phyloP scores from a whole-genome alignment of 108 stramenopile species.

The Discostella pseudostelligera region DNA sequence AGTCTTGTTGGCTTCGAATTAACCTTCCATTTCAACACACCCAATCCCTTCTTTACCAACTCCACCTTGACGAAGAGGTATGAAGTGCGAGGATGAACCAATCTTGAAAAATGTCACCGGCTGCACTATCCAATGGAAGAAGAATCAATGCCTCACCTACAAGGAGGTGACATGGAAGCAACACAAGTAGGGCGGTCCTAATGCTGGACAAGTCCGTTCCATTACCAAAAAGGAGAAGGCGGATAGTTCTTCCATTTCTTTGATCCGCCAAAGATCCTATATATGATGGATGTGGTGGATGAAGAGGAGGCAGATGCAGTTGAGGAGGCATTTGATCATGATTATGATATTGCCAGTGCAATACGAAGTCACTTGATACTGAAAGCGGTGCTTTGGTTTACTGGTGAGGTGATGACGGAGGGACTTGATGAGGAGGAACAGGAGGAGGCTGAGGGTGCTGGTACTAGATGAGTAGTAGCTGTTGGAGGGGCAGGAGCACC shows the following conservation, averaged over 20 bases:
- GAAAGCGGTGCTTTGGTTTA: conserved; percentile 92
- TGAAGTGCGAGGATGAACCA: conserved; percentile 91
- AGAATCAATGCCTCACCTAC: conserved; percentile 58
- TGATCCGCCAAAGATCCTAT: conserved; percentile 67
- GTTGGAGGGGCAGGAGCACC: neutral
- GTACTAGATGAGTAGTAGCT: conserved; percentile 1
- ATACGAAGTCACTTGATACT: conserved; percentile 86
- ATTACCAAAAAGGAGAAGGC: conserved; percentile 64
- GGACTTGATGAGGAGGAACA: conserved; percentile 22
- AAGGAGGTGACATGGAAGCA: conserved; percentile 76
- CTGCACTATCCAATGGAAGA: conserved; percentile 85
- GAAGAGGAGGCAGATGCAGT: conserved; percentile 82
- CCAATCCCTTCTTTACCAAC: conserved; percentile 90
- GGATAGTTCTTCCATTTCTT: conserved; percentile 96
- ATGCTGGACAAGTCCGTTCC: conserved; percentile 81
- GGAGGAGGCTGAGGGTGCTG: conserved; percentile 18
- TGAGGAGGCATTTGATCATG: conserved; percentile 81
- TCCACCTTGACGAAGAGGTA: conserved; percentile 84
- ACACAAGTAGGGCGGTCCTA: conserved; percentile 76
- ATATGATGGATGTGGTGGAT: conserved; percentile 64
- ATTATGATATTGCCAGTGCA: conserved; percentile 92
- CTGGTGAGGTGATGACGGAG: conserved; percentile 76
- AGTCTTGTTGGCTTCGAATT: conserved; percentile 87
- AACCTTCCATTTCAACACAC: conserved; percentile 81
- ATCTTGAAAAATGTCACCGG: conserved; percentile 86